Conservation (phyloP, 495 filamentous ascomycete species). For the Xylaria acuta region DNA sequence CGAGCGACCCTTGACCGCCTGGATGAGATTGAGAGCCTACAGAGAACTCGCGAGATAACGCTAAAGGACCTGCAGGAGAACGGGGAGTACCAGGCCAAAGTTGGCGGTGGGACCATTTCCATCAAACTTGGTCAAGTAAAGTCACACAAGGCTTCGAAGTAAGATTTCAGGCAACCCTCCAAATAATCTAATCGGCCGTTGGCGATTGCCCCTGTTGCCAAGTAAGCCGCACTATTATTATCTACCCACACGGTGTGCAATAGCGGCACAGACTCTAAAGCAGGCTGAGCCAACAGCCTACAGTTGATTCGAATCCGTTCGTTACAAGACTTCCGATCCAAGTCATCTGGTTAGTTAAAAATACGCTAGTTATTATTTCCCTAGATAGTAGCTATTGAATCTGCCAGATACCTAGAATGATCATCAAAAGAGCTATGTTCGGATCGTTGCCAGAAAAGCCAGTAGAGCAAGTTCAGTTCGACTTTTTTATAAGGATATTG, state of each 20-base stretch:
- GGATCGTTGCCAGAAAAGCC: too few relatives aligned
- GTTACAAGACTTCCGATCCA: not conserved
- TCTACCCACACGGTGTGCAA: not conserved
- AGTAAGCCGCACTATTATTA: not conserved
- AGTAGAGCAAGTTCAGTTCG: too few relatives aligned
- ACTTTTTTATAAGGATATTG: too few relatives aligned
- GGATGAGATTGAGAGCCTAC: constrained; percentile 84
- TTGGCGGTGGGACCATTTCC: constrained; percentile 25
- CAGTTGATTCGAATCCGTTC: not conserved
- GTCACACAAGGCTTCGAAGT: constrained; percentile 10
- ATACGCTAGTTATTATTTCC: not conserved
- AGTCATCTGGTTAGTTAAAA: not conserved
- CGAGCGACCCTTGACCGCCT: constrained; percentile 82
- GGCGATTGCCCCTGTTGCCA: not conserved
- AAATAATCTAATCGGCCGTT: not conserved
- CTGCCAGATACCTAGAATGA: not conserved
- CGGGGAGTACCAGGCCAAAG: constrained; percentile 73
- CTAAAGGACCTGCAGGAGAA: constrained; percentile 75
- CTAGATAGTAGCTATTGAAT: not conserved
- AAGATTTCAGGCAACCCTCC: not conserved
- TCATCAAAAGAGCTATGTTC: too few relatives aligned
- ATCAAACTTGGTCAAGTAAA: constrained; percentile 23
- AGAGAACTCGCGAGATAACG: constrained; percentile 84
- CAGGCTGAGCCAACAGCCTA: not conserved
- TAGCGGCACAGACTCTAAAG: not conserved